phyloP scores from a whole-genome alignment of 768 basidiomycete species.

The Serendipita vermifera region DNA sequence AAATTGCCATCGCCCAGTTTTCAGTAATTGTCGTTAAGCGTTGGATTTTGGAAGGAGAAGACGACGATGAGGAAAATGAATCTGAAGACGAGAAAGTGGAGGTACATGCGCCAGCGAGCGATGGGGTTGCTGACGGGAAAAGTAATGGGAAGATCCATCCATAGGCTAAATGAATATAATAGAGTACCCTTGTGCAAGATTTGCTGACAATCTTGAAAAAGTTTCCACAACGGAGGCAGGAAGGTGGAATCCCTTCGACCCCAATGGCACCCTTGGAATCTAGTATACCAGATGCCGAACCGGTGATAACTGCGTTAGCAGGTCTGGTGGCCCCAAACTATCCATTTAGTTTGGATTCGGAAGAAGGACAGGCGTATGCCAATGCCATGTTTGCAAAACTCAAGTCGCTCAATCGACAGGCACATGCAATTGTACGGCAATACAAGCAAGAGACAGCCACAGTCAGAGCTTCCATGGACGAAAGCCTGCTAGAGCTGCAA shows the following conservation, averaged over 20 bases:
- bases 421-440: slow-evolving; percentile 54
- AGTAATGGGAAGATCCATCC: no score
- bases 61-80: neutral
- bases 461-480: slow-evolving; percentile 79
- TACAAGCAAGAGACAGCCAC: slow-evolving; percentile 62
- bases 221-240: no score
- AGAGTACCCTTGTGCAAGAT: neutral
- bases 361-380: slow-evolving; percentile 48
- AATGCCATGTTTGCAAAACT: slow-evolving; percentile 67
- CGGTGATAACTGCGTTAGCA: neutral
- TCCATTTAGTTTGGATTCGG: slow-evolving; percentile 25
- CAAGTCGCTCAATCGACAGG: slow-evolving; percentile 63
- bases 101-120: no score
- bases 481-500: slow-evolving; percentile 73
- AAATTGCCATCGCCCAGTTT: slow-evolving; percentile 6
- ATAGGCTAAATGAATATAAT: neutral
- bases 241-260: neutral
- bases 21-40: neutral
- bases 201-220: neutral
- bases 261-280: neutral
- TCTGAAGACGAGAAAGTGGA: neutral
- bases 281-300: neutral
- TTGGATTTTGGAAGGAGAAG: slow-evolving; percentile 4
- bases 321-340: neutral
- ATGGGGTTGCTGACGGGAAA: no score